Percentiles rank a stretch among this genome's conserved stretches.
These are phyloP conservation scores for Saccharum hybrid DNA, from an alignment of 202 grass and related monocot genomes.

Conservation along the genomic window DNA sequence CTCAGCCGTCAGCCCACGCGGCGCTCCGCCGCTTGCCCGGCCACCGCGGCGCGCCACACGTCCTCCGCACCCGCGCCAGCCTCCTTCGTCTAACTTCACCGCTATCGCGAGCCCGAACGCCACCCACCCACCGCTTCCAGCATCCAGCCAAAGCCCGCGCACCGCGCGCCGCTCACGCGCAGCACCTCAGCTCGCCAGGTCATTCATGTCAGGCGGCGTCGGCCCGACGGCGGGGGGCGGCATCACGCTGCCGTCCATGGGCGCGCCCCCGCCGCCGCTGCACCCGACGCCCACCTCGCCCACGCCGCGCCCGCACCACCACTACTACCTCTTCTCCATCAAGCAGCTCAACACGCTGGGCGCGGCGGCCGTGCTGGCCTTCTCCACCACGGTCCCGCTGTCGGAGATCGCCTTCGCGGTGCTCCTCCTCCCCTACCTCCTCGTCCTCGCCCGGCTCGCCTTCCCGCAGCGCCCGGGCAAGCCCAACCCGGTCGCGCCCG, in stretches of 20 bases:
- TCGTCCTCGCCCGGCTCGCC: conserved; percentile 59
- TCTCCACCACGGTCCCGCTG: conserved; percentile 63
- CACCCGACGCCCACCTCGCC: conserved; percentile 45
- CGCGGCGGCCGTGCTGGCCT: conserved; percentile 58
- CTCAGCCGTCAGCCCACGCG: conserved; percentile 17
- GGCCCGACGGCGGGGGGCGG: conserved; percentile 52
- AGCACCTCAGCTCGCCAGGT: background rate
- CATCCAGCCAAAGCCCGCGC: background rate
- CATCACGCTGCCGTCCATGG: conserved; percentile 47
- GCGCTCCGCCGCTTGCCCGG: background rate
- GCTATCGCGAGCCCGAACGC: background rate
- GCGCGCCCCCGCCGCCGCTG: conserved; percentile 49
- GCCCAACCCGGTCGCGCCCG: conserved; percentile 44
- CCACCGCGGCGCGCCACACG: conserved; percentile 16
- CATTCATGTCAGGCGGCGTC: conserved; percentile 56
- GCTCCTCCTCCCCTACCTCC: conserved; percentile 68
- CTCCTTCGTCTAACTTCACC: conserved; percentile 5
- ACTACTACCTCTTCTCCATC: conserved; percentile 70
- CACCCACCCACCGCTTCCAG: background rate
- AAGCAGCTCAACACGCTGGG: conserved; percentile 76
- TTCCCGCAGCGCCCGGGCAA: conserved; percentile 62
- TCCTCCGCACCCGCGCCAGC: background rate
- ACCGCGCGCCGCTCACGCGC: too few species aligned
- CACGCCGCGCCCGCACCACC: conserved; percentile 49
- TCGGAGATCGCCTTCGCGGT: conserved; percentile 66